phyloP scores from a whole-genome alignment of 140 eudicot species.

The Bidens hawaiensis region DNA sequence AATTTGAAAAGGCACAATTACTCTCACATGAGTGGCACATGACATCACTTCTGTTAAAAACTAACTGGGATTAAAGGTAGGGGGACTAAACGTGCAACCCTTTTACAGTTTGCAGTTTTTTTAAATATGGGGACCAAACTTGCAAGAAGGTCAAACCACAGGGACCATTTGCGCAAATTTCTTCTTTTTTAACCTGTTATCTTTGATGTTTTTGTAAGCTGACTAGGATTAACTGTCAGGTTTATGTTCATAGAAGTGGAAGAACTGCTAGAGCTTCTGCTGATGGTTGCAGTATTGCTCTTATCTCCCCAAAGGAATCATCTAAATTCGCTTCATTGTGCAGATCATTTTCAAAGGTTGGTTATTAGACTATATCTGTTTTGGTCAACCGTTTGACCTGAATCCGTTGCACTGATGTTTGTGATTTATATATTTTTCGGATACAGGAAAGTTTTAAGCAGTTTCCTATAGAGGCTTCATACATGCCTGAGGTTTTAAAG shows the following conservation, averaged over 20 bases:
- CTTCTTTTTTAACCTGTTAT: background rate
- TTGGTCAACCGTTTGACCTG: background rate
- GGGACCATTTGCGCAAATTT: too few relatives aligned
- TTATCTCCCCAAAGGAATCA: constrained; percentile 80
- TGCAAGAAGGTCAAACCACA: too few relatives aligned
- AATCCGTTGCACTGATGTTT: constrained; percentile 5
- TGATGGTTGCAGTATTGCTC: constrained; percentile 91
- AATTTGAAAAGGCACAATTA: too few relatives aligned
- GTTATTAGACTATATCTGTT: background rate
- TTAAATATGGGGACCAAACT: too few relatives aligned
- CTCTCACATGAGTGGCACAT: too few relatives aligned
- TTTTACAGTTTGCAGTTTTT: too few relatives aligned
- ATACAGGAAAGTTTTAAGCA: constrained; percentile 74
- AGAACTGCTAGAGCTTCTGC: constrained; percentile 95
- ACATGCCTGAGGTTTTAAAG: constrained; percentile 85
- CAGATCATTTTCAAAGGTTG: too few relatives aligned
- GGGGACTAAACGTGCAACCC: too few relatives aligned
- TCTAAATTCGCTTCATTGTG: constrained; percentile 75
- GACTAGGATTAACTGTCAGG: constrained; percentile 38
- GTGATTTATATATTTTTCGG: constrained; percentile 9
- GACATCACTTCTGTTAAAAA: too few relatives aligned
- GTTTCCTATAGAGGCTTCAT: constrained; percentile 70
- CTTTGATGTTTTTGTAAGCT: constrained; percentile 5
- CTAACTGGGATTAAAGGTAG: too few relatives aligned
- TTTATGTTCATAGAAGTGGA: constrained; percentile 98